Conservation (phyloP, 1,284 basidiomycete genomes). For the Sporisorium iseilematis-ciliati region DNA sequence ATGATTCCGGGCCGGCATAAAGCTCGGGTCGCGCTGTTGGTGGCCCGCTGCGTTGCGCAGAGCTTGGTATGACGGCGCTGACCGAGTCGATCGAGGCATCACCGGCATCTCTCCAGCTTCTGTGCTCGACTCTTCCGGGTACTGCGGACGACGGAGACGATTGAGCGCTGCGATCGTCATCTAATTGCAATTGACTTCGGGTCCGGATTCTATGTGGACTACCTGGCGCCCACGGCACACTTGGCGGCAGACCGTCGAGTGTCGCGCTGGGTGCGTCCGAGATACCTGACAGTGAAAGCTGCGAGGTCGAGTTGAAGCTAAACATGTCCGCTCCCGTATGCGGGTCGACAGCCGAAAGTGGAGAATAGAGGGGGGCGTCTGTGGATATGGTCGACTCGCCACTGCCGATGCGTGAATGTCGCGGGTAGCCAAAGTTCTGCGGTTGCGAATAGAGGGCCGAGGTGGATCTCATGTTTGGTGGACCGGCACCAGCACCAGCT, state of each 20-base stretch:
- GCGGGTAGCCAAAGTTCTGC: conserved; percentile 21
- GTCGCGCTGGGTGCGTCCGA: conserved; percentile 51
- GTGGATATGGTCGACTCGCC: conserved; percentile 31
- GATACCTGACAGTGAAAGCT: conserved; percentile 42
- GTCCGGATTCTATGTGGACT: conserved; percentile 32
- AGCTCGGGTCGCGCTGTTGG: conserved; percentile 17
- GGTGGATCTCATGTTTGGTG: conserved; percentile 21
- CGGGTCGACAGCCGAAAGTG: conserved; percentile 31
- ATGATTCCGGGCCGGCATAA: conserved; percentile 5
- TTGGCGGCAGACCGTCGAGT: conserved; percentile 37
- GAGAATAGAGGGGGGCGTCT: conserved; percentile 33
- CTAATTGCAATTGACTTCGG: conserved; percentile 25
- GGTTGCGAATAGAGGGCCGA: conserved; percentile 29
- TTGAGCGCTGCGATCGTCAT: conserved; percentile 46
- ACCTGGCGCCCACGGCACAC: conserved; percentile 31
- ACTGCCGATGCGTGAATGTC: conserved; percentile 42
- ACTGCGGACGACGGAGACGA: conserved; percentile 37
- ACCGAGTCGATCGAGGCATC: conserved; percentile 36
- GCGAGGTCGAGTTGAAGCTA: conserved; percentile 43
- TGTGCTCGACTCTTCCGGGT: conserved; percentile 19
- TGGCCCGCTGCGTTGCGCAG: conserved; percentile 17
- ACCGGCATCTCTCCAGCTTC: conserved; percentile 33
- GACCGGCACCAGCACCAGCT: conserved; percentile 3
- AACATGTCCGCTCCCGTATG: conserved; percentile 17
- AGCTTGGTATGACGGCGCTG: conserved; percentile 8